Conservation (phyloP, 106 monocot genomes). For the Dendrobium catenatum region DNA sequence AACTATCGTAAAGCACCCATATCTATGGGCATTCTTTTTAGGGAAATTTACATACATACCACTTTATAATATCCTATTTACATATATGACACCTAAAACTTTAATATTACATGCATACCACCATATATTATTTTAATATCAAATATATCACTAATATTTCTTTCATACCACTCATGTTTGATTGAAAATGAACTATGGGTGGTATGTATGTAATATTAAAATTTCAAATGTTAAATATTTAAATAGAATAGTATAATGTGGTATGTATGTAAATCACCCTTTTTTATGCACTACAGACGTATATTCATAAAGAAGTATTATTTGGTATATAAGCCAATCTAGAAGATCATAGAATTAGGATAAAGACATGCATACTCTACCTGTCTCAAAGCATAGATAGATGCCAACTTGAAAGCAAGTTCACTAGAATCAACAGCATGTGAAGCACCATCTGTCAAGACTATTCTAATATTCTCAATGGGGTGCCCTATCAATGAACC, state of each 20-base stretch:
- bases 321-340: neutral
- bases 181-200: neutral
- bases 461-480: constrained; percentile 80
- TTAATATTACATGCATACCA: too few relatives aligned
- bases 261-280: too few relatives aligned
- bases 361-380: constrained; percentile 14
- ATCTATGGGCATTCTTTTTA: neutral
- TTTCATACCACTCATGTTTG: too few relatives aligned
- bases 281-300: neutral
- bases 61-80: too few relatives aligned
- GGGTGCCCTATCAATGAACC: constrained; percentile 95
- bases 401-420: constrained; percentile 92
- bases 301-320: neutral
- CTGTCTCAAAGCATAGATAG: constrained; percentile 99
- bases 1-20: neutral
- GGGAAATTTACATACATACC: neutral
- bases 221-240: too few relatives aligned
- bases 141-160: too few relatives aligned
- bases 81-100: neutral
- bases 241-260: too few relatives aligned
- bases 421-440: constrained; percentile 98
- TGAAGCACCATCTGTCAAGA: constrained; percentile 90
- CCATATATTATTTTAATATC: too few relatives aligned
- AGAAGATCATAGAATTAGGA: neutral
- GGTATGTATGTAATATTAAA: neutral